phyloP scores from a whole-genome alignment of 1,284 basidiomycete species.

The Fomitopsis palustris region DNA sequence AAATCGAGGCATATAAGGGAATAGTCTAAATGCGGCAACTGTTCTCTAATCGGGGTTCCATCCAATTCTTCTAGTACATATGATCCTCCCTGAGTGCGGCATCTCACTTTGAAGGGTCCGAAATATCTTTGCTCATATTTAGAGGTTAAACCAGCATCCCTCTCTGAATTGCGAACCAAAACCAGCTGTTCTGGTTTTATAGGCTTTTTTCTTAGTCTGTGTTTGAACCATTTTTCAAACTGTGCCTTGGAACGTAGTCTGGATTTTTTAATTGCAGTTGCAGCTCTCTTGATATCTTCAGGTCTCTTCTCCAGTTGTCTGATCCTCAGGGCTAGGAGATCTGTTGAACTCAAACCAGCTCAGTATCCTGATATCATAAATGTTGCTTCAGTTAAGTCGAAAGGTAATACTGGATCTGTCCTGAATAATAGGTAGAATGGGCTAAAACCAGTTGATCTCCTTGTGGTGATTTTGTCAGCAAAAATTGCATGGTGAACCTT shows the following conservation, averaged over 20 bases:
- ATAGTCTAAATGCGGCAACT: background rate
- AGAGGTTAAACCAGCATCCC: background rate
- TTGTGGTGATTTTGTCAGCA: conserved; percentile 34
- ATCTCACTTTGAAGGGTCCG: background rate
- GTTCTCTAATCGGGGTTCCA: background rate
- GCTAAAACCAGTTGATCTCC: conserved; percentile 24
- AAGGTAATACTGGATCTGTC: background rate
- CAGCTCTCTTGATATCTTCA: background rate
- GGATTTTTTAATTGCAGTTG: background rate
- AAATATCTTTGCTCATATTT: background rate
- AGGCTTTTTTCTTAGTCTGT: background rate
- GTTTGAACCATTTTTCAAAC: background rate
- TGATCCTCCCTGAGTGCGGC: background rate
- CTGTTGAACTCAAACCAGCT: background rate
- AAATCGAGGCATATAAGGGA: background rate
- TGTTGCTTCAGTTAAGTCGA: background rate
- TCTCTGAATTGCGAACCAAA: background rate
- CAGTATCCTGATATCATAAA: background rate
- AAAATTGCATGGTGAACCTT: conserved; percentile 32
- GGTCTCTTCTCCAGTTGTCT: background rate
- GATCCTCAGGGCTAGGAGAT: background rate
- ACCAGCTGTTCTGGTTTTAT: background rate
- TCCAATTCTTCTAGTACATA: background rate
- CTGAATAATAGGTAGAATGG: conserved; percentile 27
- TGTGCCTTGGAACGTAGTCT: no score